These are phyloP conservation scores for Blastocystis sp. DNA, from an alignment of 352 stramenopile genomes.

Conservation along the genomic window DNA sequence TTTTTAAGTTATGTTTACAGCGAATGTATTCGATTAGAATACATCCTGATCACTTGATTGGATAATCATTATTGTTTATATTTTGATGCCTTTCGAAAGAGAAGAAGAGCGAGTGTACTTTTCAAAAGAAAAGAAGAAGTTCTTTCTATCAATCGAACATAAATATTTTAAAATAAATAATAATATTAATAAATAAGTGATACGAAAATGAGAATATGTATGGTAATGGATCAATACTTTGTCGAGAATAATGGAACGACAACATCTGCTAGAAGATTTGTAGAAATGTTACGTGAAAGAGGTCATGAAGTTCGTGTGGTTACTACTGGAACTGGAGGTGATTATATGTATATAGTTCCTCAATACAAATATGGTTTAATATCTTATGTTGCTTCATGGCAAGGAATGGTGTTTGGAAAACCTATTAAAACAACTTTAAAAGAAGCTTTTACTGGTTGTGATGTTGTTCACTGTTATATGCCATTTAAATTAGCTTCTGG, in stretches of 20 bases:
- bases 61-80: too few species aligned
- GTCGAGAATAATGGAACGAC: slow-evolving; percentile 32
- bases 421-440: neutral
- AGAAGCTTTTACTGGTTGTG: slow-evolving; percentile 11
- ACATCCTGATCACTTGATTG: too few species aligned
- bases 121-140: too few species aligned
- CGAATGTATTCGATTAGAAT: too few species aligned
- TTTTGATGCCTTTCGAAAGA: too few species aligned
- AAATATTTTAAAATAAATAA: too few species aligned
- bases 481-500: slow-evolving; percentile 8
- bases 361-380: neutral
- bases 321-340: neutral
- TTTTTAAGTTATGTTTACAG: too few species aligned
- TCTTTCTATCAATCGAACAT: too few species aligned
- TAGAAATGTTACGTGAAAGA: neutral
- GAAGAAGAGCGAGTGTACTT: too few species aligned
- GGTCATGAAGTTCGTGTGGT: slow-evolving; percentile 33
- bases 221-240: slow-evolving; percentile 5
- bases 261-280: slow-evolving; percentile 16
- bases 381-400: slow-evolving; percentile 13
- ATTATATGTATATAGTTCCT: slow-evolving; percentile 8
- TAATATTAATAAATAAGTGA: too few species aligned
- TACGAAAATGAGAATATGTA: slow-evolving; percentile 25
- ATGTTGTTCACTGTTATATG: slow-evolving; percentile 33
- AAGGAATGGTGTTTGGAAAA: slow-evolving; percentile 13